Evolutionary conservation across 2,329 filamentous ascomycete species (phyloP).

Genomic region (Coniochaeta prunicola): DNA sequence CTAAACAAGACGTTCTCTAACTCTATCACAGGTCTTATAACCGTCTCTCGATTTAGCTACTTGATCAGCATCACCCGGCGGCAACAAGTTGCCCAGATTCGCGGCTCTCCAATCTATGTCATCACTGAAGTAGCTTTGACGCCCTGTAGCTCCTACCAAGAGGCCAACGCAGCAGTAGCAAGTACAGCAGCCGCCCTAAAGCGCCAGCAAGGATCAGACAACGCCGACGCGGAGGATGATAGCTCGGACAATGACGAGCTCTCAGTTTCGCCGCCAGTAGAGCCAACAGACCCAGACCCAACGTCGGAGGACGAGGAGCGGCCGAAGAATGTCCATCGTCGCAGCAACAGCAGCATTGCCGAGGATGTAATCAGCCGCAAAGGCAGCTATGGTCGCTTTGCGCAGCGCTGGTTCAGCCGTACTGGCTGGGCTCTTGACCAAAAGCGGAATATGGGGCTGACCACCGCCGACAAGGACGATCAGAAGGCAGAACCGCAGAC

Average conservation of each 20-base stretch:
- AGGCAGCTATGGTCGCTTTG: slow-evolving; percentile 83
- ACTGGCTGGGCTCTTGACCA: slow-evolving; percentile 72
- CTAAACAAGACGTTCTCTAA: not conserved
- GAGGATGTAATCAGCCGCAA: slow-evolving; percentile 81
- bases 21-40: slow-evolving; percentile 63
- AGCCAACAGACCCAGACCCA: slow-evolving; percentile 33
- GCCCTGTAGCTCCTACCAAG: slow-evolving; percentile 67
- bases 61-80: slow-evolving; percentile 81
- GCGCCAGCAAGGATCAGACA: slow-evolving; percentile 25
- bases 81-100: slow-evolving; percentile 81
- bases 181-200: slow-evolving; percentile 44
- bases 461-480: slow-evolving; percentile 32
- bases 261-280: slow-evolving; percentile 26
- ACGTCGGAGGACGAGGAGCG: slow-evolving; percentile 24
- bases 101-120: slow-evolving; percentile 75
- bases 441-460: slow-evolving; percentile 63
- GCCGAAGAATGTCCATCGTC: slow-evolving; percentile 16
- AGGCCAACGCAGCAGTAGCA: slow-evolving; percentile 65
- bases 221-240: slow-evolving; percentile 23
- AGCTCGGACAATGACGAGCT: slow-evolving; percentile 39
- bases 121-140: slow-evolving; percentile 89
- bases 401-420: slow-evolving; percentile 83
- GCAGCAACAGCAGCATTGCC: slow-evolving; percentile 54
- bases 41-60: slow-evolving; percentile 73
- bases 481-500: slow-evolving; percentile 27